These are phyloP conservation scores for Leptographium lundbergii DNA, from an alignment of 2,329 filamentous ascomycete genomes.

Conservation along the genomic window DNA sequence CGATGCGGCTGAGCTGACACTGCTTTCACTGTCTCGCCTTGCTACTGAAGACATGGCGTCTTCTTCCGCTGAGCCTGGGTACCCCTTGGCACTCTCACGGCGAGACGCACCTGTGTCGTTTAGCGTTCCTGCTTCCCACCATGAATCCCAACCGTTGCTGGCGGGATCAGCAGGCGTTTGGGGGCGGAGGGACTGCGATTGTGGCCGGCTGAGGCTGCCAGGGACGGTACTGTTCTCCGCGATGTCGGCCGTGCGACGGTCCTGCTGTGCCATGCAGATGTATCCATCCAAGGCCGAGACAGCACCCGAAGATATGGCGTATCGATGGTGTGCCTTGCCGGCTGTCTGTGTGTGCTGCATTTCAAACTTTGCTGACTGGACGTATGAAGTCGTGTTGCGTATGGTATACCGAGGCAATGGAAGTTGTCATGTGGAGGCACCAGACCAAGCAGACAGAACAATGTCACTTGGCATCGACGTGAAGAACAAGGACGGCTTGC, in stretches of 20 bases:
- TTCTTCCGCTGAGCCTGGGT: background rate
- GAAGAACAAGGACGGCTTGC: background rate
- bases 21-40: slow-evolving; percentile 9
- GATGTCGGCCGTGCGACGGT: background rate
- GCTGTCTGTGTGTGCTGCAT: background rate
- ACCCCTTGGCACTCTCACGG: background rate
- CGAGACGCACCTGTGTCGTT: background rate
- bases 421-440: background rate
- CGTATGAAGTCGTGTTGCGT: background rate
- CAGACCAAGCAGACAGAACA: background rate
- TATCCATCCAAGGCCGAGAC: background rate
- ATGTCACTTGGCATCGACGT: background rate
- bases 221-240: background rate
- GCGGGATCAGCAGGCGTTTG: background rate
- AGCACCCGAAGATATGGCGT: background rate
- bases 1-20: slow-evolving; percentile 5
- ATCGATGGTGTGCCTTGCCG: background rate
- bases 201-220: background rate
- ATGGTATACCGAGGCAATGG: background rate
- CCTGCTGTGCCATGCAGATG: background rate
- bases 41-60: background rate
- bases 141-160: background rate
- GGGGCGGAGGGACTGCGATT: background rate
- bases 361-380: background rate
- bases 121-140: background rate